Conservation (phyloP, 352 stramenopile genomes). For the Pythium aquatile region DNA sequence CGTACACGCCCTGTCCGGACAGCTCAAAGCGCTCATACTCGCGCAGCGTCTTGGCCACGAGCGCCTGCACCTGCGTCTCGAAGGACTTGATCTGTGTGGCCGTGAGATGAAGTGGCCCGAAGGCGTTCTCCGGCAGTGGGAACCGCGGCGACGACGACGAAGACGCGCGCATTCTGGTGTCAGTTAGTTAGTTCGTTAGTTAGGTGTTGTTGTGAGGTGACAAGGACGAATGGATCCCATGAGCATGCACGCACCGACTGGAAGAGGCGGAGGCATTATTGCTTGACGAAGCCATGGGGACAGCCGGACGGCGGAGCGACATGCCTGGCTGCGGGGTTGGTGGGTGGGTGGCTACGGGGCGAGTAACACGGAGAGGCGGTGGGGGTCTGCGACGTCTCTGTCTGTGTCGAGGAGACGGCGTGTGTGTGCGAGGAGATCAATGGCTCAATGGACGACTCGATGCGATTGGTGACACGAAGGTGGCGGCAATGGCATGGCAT, state of each 20-base stretch:
- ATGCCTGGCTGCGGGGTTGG: not conserved
- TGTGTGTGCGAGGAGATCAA: constrained; percentile 1
- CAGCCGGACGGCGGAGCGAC: not conserved
- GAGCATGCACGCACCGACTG: not conserved
- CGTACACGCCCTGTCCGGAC: constrained; percentile 8
- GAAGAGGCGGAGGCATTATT: not conserved
- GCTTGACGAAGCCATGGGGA: not conserved
- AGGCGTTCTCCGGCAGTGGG: constrained; percentile 9
- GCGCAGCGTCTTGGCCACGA: constrained; percentile 3
- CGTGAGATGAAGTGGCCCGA: not conserved
- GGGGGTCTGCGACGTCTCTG: not conserved
- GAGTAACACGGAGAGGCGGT: too few relatives aligned
- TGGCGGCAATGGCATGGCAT: not conserved
- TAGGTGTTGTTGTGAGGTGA: too few relatives aligned
- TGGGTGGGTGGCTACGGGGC: too few relatives aligned
- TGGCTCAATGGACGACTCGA: not conserved
- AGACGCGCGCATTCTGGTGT: not conserved
- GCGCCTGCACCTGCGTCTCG: constrained; percentile 4
- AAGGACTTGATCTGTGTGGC: constrained; percentile 3
- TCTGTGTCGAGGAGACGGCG: not conserved
- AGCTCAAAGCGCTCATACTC: constrained; percentile 22
- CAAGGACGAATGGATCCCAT: too few relatives aligned
- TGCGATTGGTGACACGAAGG: not conserved
- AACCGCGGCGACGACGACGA: constrained; percentile 4
- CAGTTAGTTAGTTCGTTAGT: not conserved